These are phyloP conservation scores for Mallotus nudiflorus DNA, from an alignment of 345 rosid species.

Conservation along the genomic window DNA sequence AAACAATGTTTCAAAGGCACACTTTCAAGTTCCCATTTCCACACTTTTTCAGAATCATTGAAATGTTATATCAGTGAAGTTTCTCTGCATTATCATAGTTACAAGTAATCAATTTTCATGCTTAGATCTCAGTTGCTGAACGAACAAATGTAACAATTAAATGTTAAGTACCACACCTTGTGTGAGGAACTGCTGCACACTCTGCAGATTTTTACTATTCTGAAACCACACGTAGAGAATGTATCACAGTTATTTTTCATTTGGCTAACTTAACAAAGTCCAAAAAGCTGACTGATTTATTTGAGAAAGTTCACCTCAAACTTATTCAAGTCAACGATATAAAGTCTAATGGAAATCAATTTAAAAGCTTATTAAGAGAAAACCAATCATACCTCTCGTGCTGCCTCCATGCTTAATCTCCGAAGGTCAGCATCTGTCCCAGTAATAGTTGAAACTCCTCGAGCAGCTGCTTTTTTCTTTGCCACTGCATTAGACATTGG, in stretches of 20 bases:
- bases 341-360: not conserved
- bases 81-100: no score
- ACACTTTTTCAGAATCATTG: no score
- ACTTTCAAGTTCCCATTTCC: no score
- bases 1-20: no score
- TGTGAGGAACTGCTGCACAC: no score
- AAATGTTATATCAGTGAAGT: not conserved
- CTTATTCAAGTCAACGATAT: no score
- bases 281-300: not conserved
- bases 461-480: constrained; percentile 87
- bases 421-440: constrained; percentile 99
- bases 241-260: not conserved
- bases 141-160: not conserved
- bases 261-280: not conserved
- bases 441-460: constrained; percentile 89
- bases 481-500: constrained; percentile 69
- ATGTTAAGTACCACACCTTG: not conserved
- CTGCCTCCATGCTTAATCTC: constrained; percentile 99
- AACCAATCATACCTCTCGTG: constrained; percentile 75
- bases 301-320: not conserved
- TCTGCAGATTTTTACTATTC: no score
- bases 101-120: not conserved
- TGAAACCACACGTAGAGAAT: no score
- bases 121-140: not conserved
- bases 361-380: not conserved